Base-by-base conservation (phyloP, 2,329 filamentous ascomycete genomes). In the Beauveria sp. region DNA sequence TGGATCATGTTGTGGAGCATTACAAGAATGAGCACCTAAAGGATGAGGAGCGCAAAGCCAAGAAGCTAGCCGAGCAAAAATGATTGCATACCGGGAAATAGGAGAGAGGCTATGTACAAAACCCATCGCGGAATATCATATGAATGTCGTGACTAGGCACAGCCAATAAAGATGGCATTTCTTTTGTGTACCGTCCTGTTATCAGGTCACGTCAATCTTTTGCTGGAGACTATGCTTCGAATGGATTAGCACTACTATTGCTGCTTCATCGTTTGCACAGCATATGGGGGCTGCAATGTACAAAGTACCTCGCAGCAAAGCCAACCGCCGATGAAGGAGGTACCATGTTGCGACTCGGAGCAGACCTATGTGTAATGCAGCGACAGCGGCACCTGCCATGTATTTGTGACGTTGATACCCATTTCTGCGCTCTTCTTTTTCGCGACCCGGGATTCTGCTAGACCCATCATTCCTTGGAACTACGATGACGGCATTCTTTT, bases 1-100 rank as follows among this genome's bases (percentile, higher is more conserved):
- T 86, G 52, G 81, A 84, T 70, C 74, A 82, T 67, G 76, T 85
- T 31, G 77, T 83, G 18, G 82, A 80, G 69, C 83, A 85, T 73
- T 86, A 83, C 75, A 75, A 75, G 67, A 76, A 81, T 71, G 73
- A 81, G 73, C 78, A 85, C 66, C 68, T 80, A 60, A 78, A 79
- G 62, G 80, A 83, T 63, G 82, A 84, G 72, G 82, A 80, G 67
- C 76, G 79, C 66, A 85, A 85, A 74, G 75, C 74, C 43, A 75
- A 76, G 70, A 82, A 76, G 72, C 65, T 83, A 67, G 76, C 75
- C 3, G 71, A 74, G 63, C 76, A 76, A 72, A 72, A 71, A 65
- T 61, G 43, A 50, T 42, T 34, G 46, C 45, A 42, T 34, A 45
- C 12, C 66, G 67, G 63, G 66, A 64, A 54, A 54, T 62, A 55